Conservation (phyloP, 73 alveolate species). For the Symbiodinium pilosum region DNA sequence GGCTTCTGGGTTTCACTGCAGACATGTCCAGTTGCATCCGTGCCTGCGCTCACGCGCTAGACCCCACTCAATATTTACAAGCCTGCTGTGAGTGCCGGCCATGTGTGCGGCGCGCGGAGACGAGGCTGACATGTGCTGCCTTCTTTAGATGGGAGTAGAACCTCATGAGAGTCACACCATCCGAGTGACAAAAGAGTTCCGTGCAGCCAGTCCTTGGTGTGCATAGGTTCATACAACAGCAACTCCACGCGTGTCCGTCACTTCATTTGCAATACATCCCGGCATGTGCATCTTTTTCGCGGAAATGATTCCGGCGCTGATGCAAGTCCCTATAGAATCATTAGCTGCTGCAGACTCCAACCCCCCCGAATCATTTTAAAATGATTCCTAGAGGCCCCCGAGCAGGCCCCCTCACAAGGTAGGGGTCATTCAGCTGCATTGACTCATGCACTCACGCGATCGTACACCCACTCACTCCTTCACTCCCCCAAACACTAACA, state of each 20-base stretch:
- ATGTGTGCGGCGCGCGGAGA: too few relatives aligned
- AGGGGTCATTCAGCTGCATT: too few relatives aligned
- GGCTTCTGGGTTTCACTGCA: neutral
- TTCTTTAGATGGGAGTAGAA: neutral
- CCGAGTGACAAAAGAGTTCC: neutral
- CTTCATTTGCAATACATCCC: too few relatives aligned
- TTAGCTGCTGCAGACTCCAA: neutral
- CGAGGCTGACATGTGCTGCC: neutral
- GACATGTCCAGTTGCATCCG: too few relatives aligned
- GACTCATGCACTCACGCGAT: too few relatives aligned
- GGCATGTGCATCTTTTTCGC: neutral
- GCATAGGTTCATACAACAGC: neutral
- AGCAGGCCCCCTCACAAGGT: neutral
- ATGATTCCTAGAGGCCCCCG: neutral
- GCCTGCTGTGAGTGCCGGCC: too few relatives aligned
- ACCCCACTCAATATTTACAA: too few relatives aligned
- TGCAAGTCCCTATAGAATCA: neutral
- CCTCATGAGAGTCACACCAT: neutral
- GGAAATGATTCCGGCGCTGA: neutral
- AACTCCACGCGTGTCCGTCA: too few relatives aligned
- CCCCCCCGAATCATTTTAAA: neutral
- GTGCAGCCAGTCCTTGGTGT: neutral
- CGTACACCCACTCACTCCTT: too few relatives aligned
- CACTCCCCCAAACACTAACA: too few relatives aligned
- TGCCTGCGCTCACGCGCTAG: too few relatives aligned